Base-by-base conservation (phyloP, 345 rosid species). In the Aquilaria malaccensis region DNA sequence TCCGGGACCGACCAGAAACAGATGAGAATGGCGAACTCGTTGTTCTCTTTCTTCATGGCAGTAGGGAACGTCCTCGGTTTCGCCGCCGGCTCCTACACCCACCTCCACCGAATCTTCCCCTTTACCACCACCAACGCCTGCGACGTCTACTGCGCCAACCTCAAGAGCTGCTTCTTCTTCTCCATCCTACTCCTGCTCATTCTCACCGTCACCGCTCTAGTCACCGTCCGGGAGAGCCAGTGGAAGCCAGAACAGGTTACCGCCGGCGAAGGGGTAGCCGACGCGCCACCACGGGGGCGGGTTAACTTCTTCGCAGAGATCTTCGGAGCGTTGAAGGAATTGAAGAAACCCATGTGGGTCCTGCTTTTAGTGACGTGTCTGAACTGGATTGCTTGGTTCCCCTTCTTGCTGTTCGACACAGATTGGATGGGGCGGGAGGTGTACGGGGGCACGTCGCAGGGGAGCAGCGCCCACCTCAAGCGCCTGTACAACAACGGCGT, bases 381-480 rank as follows among this genome's bases (percentile, higher is more conserved):
- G 7, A 86, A 86, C 61, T 86, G 93, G 93, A 32, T 86, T 51
- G 93, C 81, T 0, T 86, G 92, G 89, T 86, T 81, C 62, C 92
- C 89, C 5, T 86, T 85, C 77, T 50, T 83, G 66, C 65, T 83
- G 46, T 83, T 58, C 67, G 84, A 79, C 63, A 84, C 89, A 13
- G 89, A 83, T 30, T 83, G 85, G 89, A 72, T 77, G 80, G 89
- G 85, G 37, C 43, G 62, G 76, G 82, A 83, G 64, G 83, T 83
- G 52, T 81, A 73, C 79, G 88, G 88, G 0, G 85, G 88, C 0
- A 62, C 61, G 43, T 62, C 80, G 1, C 46, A 59, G 7, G 79
- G 80, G 13, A 11, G 11, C 0, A 30, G 45, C 1, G 43, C 59
- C 31, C 45, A 46, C 67, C 43, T 11, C 37, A 63, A 68, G 22